A percentile compares a stretch with the other conserved stretches of the same genome.
phyloP scores from a whole-genome alignment of 2,329 filamentous ascomycete species.

The Xylaria sp. region DNA sequence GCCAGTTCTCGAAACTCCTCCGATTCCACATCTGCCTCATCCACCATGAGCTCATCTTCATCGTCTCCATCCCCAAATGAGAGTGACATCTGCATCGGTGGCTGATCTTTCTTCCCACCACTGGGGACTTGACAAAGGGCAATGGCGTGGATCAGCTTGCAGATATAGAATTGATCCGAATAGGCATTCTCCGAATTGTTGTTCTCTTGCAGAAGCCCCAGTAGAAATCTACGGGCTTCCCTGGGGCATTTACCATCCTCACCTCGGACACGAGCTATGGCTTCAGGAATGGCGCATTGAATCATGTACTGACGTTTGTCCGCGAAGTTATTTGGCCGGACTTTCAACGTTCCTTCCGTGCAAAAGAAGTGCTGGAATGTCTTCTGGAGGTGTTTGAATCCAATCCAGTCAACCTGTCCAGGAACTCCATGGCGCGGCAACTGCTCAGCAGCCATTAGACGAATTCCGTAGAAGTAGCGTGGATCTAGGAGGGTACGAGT shows the following conservation, averaged over 20 bases:
- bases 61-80: slow-evolving; percentile 39
- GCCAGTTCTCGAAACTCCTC: slow-evolving; percentile 48
- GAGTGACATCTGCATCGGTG: slow-evolving; percentile 40
- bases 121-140: slow-evolving; percentile 53
- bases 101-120: slow-evolving; percentile 34
- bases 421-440: slow-evolving; percentile 71
- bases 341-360: slow-evolving; percentile 69
- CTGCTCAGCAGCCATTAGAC: slow-evolving; percentile 74
- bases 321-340: slow-evolving; percentile 83
- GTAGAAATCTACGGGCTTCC: slow-evolving; percentile 73
- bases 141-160: slow-evolving; percentile 64
- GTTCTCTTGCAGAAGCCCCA: slow-evolving; percentile 87
- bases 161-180: slow-evolving; percentile 86
- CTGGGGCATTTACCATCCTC: slow-evolving; percentile 70
- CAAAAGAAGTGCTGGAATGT: slow-evolving; percentile 88
- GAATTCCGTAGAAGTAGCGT: slow-evolving; percentile 90
- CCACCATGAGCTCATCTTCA: slow-evolving; percentile 40
- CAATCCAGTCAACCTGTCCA: slow-evolving; percentile 63
- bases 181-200: slow-evolving; percentile 87
- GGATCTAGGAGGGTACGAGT: slow-evolving; percentile 84
- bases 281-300: slow-evolving; percentile 74
- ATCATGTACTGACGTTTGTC: slow-evolving; percentile 82
- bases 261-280: slow-evolving; percentile 74
- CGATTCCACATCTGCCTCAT: slow-evolving; percentile 38
- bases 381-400: slow-evolving; percentile 76